Percentiles rank a stretch among this genome's conserved stretches.
Conservation (phyloP, 2,329 filamentous ascomycete species). For the Cordyceps militaris region DNA sequence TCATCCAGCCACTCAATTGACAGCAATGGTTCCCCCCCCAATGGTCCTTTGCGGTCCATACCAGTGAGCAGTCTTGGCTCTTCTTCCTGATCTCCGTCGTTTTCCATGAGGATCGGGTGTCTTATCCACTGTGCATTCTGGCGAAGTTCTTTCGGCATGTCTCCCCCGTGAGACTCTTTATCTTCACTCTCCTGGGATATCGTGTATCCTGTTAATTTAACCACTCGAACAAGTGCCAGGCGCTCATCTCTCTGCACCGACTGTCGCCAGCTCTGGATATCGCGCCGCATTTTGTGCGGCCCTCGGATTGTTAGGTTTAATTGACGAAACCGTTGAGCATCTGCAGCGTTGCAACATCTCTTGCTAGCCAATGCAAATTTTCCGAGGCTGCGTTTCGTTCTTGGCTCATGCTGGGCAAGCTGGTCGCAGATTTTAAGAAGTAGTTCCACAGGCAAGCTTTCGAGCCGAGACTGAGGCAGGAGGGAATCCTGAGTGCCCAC, state of each 20-base stretch:
- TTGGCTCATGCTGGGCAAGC: slow-evolving; percentile 3
- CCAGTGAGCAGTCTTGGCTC: slow-evolving; percentile 1
- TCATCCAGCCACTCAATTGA: background rate
- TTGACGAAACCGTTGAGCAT: background rate
- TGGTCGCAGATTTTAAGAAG: background rate
- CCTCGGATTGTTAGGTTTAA: background rate
- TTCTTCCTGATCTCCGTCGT: slow-evolving; percentile 2
- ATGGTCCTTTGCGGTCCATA: background rate
- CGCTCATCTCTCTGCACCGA: background rate
- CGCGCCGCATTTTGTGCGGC: background rate
- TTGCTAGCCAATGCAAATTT: slow-evolving; percentile 1
- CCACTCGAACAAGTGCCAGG: background rate
- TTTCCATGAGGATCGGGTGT: background rate
- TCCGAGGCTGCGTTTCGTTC: slow-evolving; percentile 2
- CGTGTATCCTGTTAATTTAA: slow-evolving; percentile 3
- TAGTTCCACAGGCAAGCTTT: background rate
- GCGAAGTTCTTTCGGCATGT: background rate
- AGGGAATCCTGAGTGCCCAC: background rate
- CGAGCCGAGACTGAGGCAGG: slow-evolving; percentile 1
- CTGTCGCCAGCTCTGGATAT: slow-evolving; percentile 6
- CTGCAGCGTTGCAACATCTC: background rate
- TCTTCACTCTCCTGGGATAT: background rate
- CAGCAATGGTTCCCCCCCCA: background rate
- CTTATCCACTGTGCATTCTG: background rate
- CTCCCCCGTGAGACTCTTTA: background rate